These are phyloP conservation scores for Fusarium mangiferae DNA, from an alignment of 2,329 filamentous ascomycete genomes.

Conservation along the genomic window DNA sequence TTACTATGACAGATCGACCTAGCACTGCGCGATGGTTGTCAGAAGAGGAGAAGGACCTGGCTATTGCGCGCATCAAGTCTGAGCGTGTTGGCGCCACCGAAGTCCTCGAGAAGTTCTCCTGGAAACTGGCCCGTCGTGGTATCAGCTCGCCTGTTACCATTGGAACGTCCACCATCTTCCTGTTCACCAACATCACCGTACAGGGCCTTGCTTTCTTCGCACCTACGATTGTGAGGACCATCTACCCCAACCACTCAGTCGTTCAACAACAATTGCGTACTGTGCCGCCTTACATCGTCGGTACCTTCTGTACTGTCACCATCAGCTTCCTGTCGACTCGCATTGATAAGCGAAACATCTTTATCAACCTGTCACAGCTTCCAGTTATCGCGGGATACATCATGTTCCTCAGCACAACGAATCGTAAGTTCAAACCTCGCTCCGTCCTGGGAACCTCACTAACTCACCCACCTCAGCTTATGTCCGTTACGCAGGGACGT, in stretches of 20 bases:
- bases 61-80: slow-evolving; percentile 66
- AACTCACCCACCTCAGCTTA: slow-evolving; percentile 19
- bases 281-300: slow-evolving; percentile 62
- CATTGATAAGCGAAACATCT: slow-evolving; percentile 64
- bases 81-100: slow-evolving; percentile 71
- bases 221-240: slow-evolving; percentile 70
- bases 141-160: slow-evolving; percentile 60
- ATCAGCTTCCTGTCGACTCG: slow-evolving; percentile 50
- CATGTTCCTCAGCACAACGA: slow-evolving; percentile 66
- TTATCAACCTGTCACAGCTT: slow-evolving; percentile 64
- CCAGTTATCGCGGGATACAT: slow-evolving; percentile 71
- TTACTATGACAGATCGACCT: slow-evolving; percentile 73
- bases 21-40: slow-evolving; percentile 71
- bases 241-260: slow-evolving; percentile 65
- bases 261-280: slow-evolving; percentile 64
- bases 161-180: slow-evolving; percentile 63
- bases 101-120: slow-evolving; percentile 32
- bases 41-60: slow-evolving; percentile 69
- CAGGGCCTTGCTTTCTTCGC: slow-evolving; percentile 73
- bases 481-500: slow-evolving; percentile 70
- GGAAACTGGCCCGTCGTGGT: slow-evolving; percentile 15
- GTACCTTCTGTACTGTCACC: slow-evolving; percentile 62
- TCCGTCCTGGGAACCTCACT: rapidly evolving
- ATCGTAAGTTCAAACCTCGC: slow-evolving; percentile 27
- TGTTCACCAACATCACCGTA: slow-evolving; percentile 73